phyloP scores from a whole-genome alignment of 495 filamentous ascomycete genomes.

The Trichoderma gamsii region DNA sequence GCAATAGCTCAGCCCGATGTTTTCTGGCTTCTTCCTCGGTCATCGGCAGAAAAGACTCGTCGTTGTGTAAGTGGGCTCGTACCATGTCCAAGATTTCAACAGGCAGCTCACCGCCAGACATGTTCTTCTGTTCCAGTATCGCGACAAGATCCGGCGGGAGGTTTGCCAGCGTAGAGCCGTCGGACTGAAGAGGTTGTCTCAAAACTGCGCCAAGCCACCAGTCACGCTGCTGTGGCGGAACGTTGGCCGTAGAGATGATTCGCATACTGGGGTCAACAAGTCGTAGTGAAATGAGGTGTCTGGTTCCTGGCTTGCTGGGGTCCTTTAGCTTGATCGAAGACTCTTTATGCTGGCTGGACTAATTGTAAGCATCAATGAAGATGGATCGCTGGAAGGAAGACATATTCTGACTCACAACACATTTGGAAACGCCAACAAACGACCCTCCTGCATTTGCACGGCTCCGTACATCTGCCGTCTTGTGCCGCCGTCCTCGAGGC shows the following conservation, averaged over 20 bases:
- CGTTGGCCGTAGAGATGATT: constrained; percentile 50
- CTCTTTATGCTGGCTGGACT: constrained; percentile 43
- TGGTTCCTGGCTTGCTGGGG: constrained; percentile 44
- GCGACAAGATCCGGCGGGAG: constrained; percentile 38
- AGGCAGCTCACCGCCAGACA: constrained; percentile 18
- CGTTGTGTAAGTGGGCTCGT: not conserved
- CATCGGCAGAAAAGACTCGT: constrained; percentile 18
- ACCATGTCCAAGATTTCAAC: constrained; percentile 17
- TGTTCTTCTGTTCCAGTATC: constrained; percentile 28
- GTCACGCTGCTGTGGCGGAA: constrained; percentile 45
- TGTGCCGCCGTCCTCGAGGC: not conserved
- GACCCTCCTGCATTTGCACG: constrained; percentile 30
- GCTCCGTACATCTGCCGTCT: constrained; percentile 30
- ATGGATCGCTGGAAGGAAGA: not conserved
- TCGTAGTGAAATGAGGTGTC: constrained; percentile 51
- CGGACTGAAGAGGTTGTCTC: constrained; percentile 21
- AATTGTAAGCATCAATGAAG: not conserved
- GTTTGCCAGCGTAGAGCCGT: constrained; percentile 44
- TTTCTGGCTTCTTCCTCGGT: constrained; percentile 38
- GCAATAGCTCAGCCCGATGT: constrained; percentile 43
- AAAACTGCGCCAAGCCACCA: constrained; percentile 38
- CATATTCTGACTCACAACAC: constrained; percentile 21
- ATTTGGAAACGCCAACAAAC: constrained; percentile 38
- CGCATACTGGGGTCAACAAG: constrained; percentile 48
- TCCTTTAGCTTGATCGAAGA: constrained; percentile 45